A percentile compares a stretch with the other conserved stretches of the same genome.
Conservation (phyloP, 139 green algal species). For the Pleodorina starrii region DNA sequence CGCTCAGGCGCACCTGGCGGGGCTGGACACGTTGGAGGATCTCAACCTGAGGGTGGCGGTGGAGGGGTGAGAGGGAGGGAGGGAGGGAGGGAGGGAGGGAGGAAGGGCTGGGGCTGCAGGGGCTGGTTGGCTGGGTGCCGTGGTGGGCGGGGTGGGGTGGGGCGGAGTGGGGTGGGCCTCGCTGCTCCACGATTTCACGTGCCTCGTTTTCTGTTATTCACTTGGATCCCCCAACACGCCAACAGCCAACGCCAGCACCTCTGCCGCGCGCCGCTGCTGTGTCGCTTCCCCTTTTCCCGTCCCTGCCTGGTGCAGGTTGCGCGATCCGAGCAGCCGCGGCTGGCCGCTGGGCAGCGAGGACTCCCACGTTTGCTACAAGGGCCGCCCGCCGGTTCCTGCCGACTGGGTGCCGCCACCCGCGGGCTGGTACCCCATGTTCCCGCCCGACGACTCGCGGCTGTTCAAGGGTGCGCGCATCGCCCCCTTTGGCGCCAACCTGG, state of each 20-base stretch:
- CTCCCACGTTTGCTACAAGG: slow-evolving; percentile 48
- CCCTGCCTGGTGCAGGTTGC: not conserved
- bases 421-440: slow-evolving; percentile 29
- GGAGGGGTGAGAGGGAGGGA: not conserved
- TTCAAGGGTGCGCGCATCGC: slow-evolving; percentile 62
- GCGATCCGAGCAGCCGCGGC: not conserved
- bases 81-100: not conserved
- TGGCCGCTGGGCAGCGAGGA: not conserved
- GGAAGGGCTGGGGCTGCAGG: too few relatives aligned
- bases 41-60: not conserved
- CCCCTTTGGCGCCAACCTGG: slow-evolving; percentile 62
- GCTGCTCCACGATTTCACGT: too few relatives aligned
- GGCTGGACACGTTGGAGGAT: slow-evolving; percentile 39
- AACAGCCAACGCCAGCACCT: too few relatives aligned
- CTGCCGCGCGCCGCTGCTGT: too few relatives aligned
- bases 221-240: too few relatives aligned
- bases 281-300: too few relatives aligned
- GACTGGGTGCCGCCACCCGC: slow-evolving; percentile 16
- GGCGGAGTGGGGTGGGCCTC: too few relatives aligned
- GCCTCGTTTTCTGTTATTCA: too few relatives aligned
- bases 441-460: slow-evolving; percentile 33
- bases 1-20: slow-evolving; percentile 29
- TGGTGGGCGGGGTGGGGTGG: too few relatives aligned
- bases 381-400: not conserved
- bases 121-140: too few relatives aligned